Evolutionary conservation across 1,139 yeast species (phyloP).

Genomic region (Blastobotrys petasosporus): DNA sequence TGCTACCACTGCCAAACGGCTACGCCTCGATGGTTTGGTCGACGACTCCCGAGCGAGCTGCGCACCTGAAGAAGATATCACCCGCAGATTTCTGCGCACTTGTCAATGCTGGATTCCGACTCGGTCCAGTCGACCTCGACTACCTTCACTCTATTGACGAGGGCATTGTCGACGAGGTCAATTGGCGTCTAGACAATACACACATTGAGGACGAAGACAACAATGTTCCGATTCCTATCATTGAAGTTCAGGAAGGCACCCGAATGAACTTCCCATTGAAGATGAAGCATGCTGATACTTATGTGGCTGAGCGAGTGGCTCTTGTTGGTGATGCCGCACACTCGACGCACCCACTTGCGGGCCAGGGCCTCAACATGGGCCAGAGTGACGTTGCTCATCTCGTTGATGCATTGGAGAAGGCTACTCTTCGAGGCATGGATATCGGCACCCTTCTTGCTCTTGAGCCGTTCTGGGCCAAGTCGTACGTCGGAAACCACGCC

Average conservation of each 20-base stretch:
- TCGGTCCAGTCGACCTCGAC: constrained; percentile 71
- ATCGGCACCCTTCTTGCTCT: constrained; percentile 78
- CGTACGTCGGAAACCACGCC: constrained; percentile 74
- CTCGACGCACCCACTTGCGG: constrained; percentile 94
- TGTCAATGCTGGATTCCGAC: constrained; percentile 79
- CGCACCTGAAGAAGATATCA: constrained; percentile 51
- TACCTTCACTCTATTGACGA: constrained; percentile 54
- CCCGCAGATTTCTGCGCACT: constrained; percentile 61
- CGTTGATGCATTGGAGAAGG: constrained; percentile 61
- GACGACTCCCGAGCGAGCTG: constrained; percentile 70
- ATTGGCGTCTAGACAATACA: constrained; percentile 56
- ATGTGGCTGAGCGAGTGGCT: constrained; percentile 78
- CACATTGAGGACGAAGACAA: constrained; percentile 42
- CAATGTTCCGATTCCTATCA: constrained; percentile 61
- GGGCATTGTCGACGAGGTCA: constrained; percentile 43
- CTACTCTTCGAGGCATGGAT: constrained; percentile 74
- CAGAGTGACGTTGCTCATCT: constrained; percentile 81
- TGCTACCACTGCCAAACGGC: constrained; percentile 79
- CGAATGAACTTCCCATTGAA: constrained; percentile 88
- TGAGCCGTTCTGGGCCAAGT: constrained; percentile 77
- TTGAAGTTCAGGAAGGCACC: constrained; percentile 51
- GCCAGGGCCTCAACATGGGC: constrained; percentile 99
- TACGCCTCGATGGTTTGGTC: constrained; percentile 93
- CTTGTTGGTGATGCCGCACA: constrained; percentile 98
- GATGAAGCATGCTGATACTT: constrained; percentile 85